These are phyloP conservation scores for Nakazawaea populi DNA, from an alignment of 805 yeast genomes.

Conservation along the genomic window DNA sequence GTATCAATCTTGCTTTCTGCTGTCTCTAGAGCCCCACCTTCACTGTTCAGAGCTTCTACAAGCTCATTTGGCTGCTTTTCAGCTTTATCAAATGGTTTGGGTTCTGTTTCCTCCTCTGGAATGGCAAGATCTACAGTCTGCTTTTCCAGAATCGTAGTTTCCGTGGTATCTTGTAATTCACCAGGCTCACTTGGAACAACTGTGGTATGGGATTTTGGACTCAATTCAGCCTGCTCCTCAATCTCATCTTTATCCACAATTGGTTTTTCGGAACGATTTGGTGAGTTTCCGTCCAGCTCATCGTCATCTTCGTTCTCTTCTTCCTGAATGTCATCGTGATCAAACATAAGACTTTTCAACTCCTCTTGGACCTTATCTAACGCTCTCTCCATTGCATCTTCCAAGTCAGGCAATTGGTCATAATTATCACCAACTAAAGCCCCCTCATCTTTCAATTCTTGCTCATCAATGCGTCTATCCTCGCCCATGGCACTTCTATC, in stretches of 20 bases:
- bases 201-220: no score
- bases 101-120: slow-evolving; percentile 1
- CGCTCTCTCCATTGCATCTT: slow-evolving; percentile 43
- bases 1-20: no score
- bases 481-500: slow-evolving; percentile 26
- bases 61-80: background rate
- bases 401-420: slow-evolving; percentile 40
- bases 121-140: no score
- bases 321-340: slow-evolving; percentile 13
- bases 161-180: no score
- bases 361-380: slow-evolving; percentile 24
- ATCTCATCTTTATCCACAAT: no score
- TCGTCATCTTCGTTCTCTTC: slow-evolving; percentile 12
- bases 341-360: slow-evolving; percentile 6
- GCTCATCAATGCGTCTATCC: slow-evolving; percentile 19
- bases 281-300: slow-evolving; percentile 13
- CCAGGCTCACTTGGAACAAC: no score
- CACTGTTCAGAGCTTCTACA: background rate
- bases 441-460: slow-evolving; percentile 49
- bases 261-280: slow-evolving; percentile 4
- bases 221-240: no score
- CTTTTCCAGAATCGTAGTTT: no score
- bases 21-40: no score
- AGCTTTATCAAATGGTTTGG: background rate
- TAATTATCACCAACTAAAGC: slow-evolving; percentile 47